Evolutionary conservation across 495 filamentous ascomycete species (phyloP).

Genomic region (Penicillium maclennaniae): DNA sequence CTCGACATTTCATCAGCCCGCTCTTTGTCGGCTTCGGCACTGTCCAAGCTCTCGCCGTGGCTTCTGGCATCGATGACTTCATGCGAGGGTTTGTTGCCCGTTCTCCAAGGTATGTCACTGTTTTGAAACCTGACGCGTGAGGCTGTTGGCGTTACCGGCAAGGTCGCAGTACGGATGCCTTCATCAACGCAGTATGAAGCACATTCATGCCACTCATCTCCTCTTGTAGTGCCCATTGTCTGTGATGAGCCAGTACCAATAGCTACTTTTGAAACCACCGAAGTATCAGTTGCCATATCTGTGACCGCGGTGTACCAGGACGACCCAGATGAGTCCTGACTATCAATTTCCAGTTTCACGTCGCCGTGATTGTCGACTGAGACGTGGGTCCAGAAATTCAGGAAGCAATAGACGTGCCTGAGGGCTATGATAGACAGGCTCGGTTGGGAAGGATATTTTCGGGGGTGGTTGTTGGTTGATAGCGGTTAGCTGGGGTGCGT

Average conservation of each 20-base stretch:
- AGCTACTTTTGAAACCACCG: neutral
- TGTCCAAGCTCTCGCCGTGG: neutral
- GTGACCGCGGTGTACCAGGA: neutral
- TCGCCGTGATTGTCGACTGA: constrained; percentile 18
- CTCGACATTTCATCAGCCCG: constrained; percentile 39
- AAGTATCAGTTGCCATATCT: neutral
- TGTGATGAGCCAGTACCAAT: neutral
- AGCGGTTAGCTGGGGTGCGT: neutral
- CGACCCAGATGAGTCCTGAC: neutral
- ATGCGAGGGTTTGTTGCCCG: constrained; percentile 9
- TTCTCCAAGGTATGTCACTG: neutral
- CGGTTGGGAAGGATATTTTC: neutral
- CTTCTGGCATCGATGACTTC: constrained; percentile 3
- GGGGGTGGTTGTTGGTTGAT: neutral
- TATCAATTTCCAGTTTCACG: neutral
- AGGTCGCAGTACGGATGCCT: constrained; percentile 6
- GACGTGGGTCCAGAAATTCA: constrained; percentile 36
- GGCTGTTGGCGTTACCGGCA: constrained; percentile 24
- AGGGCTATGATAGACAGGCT: constrained; percentile 1
- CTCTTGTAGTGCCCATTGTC: neutral
- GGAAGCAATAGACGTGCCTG: constrained; percentile 4
- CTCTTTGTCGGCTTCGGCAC: constrained; percentile 22
- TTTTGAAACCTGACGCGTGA: neutral
- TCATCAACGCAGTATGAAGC: neutral
- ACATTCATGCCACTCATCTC: constrained; percentile 15